phyloP scores from a whole-genome alignment of 306 rosid genomes.

The Quercus wislizeni region DNA sequence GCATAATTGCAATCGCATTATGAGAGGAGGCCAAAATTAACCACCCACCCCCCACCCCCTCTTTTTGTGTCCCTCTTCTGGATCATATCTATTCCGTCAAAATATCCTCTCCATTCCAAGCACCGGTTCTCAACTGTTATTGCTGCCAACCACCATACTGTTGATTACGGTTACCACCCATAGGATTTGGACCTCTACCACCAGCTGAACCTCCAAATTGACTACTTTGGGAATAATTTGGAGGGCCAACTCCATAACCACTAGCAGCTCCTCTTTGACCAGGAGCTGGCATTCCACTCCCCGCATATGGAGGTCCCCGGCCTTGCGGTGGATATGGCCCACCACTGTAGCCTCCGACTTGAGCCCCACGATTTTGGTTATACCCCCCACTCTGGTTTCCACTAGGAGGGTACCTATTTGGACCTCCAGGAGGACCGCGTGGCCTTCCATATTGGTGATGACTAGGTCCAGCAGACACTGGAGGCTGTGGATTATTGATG shows the following conservation, averaged over 20 bases:
- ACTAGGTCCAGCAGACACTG: constrained; percentile 47
- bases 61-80: neutral
- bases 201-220: constrained; percentile 57
- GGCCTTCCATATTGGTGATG: constrained; percentile 52
- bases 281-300: constrained; percentile 51
- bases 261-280: constrained; percentile 56
- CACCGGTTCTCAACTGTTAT: neutral
- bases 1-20: neutral
- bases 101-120: neutral
- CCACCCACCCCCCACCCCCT: too few species aligned
- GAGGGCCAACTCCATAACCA: constrained; percentile 56
- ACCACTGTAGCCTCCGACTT: constrained; percentile 47
- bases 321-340: constrained; percentile 70
- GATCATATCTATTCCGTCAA: neutral
- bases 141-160: constrained; percentile 64
- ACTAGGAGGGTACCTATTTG: constrained; percentile 48
- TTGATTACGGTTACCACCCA: constrained; percentile 52
- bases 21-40: neutral
- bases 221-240: constrained; percentile 46
- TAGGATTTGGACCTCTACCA: constrained; percentile 42
- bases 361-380: constrained; percentile 44
- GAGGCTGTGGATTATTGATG: constrained; percentile 39
- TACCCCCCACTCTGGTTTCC: constrained; percentile 49
- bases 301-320: constrained; percentile 58
- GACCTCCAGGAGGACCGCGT: constrained; percentile 48